Percentiles rank a stretch among this genome's conserved stretches.
Evolutionary conservation across 805 yeast species (phyloP).

Genomic region (Candida hungchunana): DNA sequence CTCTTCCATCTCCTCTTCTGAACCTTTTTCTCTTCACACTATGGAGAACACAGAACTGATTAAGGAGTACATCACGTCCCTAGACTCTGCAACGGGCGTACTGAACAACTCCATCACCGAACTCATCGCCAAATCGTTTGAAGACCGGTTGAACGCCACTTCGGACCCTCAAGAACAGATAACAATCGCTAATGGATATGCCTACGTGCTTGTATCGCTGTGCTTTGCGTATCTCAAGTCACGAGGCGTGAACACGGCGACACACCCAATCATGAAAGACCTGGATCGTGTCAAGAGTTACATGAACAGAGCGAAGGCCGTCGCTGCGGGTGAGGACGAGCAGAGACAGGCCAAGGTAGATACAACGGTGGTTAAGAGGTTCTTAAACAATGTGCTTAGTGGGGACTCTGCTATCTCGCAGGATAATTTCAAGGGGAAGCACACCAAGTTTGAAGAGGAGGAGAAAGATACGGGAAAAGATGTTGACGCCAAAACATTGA

Average conservation of each 20-base stretch:
- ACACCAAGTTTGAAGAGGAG: constrained; percentile 41
- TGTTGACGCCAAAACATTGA: neutral
- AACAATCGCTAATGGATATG: constrained; percentile 10
- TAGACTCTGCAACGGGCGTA: constrained; percentile 35
- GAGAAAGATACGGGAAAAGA: constrained; percentile 10
- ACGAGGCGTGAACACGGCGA: constrained; percentile 50
- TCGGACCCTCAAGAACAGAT: constrained; percentile 27
- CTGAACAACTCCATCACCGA: constrained; percentile 34
- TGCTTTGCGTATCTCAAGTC: constrained; percentile 57
- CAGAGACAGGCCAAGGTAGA: constrained; percentile 25
- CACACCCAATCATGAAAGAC: constrained; percentile 64
- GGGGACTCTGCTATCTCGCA: constrained; percentile 49
- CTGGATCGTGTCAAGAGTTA: constrained; percentile 62
- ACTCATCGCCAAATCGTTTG: constrained; percentile 35
- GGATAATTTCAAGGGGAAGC: constrained; percentile 49
- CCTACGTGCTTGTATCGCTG: constrained; percentile 47
- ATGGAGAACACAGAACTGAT: constrained; percentile 48
- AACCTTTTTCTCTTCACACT: neutral
- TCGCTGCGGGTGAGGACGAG: constrained; percentile 18
- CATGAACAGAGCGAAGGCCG: constrained; percentile 47
- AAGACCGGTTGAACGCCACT: constrained; percentile 31
- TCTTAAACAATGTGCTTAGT: constrained; percentile 43
- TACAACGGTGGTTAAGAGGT: constrained; percentile 40
- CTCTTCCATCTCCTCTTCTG: neutral
- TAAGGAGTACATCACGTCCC: constrained; percentile 34